A percentile compares a stretch with the other conserved stretches of the same genome.
phyloP scores from a whole-genome alignment of 2,329 filamentous ascomycete genomes.

The Harringtonia aguacate region DNA sequence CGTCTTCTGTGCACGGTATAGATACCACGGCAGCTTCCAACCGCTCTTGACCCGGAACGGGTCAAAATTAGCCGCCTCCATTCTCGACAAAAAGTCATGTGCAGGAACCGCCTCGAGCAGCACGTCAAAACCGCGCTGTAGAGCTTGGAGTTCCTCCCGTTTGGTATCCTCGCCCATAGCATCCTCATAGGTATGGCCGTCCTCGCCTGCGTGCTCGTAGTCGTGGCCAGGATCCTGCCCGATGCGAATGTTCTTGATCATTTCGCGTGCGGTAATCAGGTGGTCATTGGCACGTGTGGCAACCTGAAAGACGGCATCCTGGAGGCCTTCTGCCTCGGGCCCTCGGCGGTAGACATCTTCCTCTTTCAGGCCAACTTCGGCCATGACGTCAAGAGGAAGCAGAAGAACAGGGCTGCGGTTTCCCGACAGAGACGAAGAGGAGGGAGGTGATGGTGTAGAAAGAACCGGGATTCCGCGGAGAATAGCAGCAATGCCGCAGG shows the following conservation, averaged over 20 bases:
- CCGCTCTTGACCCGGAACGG: slow-evolving; percentile 55
- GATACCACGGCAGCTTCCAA: slow-evolving; percentile 80
- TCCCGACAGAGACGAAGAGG: slow-evolving; percentile 29
- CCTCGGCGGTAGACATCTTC: slow-evolving; percentile 83
- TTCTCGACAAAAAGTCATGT: slow-evolving; percentile 62
- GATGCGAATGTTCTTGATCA: slow-evolving; percentile 69
- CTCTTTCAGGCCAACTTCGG: slow-evolving; percentile 66
- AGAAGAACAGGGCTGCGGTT: slow-evolving; percentile 46
- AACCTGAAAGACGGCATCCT: slow-evolving; percentile 84
- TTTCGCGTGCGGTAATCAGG: slow-evolving; percentile 83
- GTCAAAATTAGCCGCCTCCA: slow-evolving; percentile 80
- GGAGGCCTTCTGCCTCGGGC: slow-evolving; percentile 65
- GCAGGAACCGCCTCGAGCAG: slow-evolving; percentile 73
- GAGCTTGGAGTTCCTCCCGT: slow-evolving; percentile 33
- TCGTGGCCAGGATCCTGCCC: slow-evolving; percentile 71
- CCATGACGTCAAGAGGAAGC: slow-evolving; percentile 84
- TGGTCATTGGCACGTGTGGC: slow-evolving; percentile 94
- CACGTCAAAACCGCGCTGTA: slow-evolving; percentile 59
- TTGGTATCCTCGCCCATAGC: slow-evolving; percentile 19
- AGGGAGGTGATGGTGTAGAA: slow-evolving; percentile 53
- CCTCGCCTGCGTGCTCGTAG: slow-evolving; percentile 78
- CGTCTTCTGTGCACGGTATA: slow-evolving; percentile 43
- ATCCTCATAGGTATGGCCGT: slow-evolving; percentile 45
- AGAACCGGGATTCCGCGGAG: slow-evolving; percentile 81
- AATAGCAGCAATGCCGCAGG: slow-evolving; percentile 75